Evolutionary conservation across 164 flowering plant genomes (phyloP).

Genomic region (Kalanchoe fedtschenkoi): DNA sequence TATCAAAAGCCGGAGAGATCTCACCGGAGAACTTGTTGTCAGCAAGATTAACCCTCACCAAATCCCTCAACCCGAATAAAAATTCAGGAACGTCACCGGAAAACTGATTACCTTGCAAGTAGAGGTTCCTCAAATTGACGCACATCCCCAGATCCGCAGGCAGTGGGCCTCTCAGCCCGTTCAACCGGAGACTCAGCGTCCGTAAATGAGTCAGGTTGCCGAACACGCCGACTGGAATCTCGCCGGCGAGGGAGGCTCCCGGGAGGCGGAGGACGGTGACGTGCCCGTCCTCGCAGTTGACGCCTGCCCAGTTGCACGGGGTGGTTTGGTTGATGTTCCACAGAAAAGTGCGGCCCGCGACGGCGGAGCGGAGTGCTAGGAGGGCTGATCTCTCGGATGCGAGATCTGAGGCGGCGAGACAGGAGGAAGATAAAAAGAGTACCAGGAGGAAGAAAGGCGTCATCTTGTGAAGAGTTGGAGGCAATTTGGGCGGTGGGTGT

Average conservation of each 20-base stretch:
- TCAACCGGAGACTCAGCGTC: slow-evolving; percentile 38
- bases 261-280: slow-evolving; percentile 39
- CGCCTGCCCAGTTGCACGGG: slow-evolving; percentile 44
- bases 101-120: slow-evolving; percentile 39
- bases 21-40: slow-evolving; percentile 38
- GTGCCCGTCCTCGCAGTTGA: slow-evolving; percentile 21
- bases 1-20: slow-evolving; percentile 26
- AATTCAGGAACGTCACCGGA: slow-evolving; percentile 30
- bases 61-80: slow-evolving; percentile 19
- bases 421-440: not conserved
- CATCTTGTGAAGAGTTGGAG: not conserved
- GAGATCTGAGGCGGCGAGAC: slow-evolving; percentile 19
- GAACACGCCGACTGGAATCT: slow-evolving; percentile 26
- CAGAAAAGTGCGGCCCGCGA: slow-evolving; percentile 15
- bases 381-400: slow-evolving; percentile 34
- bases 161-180: slow-evolving; percentile 32
- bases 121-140: slow-evolving; percentile 26
- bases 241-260: slow-evolving; percentile 32
- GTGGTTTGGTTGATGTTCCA: not conserved
- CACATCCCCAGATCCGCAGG: slow-evolving; percentile 27
- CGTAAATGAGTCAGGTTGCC: slow-evolving; percentile 33
- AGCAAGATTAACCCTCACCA: slow-evolving; percentile 33
- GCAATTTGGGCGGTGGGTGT: not conserved
- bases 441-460: not conserved
- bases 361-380: slow-evolving; percentile 21